Evolutionary conservation across 1,139 yeast genomes (phyloP), one percentile per base, ranked within the genome.

Genomic region (Blastobotrys indianensis): DNA sequence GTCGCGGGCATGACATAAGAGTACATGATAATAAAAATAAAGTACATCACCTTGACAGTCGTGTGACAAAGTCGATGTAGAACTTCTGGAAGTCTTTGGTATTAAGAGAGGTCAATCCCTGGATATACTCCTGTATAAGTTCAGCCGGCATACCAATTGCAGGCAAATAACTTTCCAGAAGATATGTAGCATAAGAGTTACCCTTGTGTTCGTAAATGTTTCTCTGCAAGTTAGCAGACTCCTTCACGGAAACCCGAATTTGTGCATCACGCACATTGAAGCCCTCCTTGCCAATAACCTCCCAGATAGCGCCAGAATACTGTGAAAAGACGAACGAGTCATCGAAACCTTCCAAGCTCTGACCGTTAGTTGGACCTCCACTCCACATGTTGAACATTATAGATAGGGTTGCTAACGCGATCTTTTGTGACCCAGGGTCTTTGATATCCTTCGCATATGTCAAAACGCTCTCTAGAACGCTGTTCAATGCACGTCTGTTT

Each of bases 191-290:
- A 49, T 64, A 67, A 12, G 47, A 53, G 10, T 56, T 52, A 9
- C 68, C 66, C 41, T 61, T 58, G 32, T 56, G 59, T 5, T 66
- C 63, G 59, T 65, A 82, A 53, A 85, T 72, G 3, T 82, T 73
- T 56, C 80, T 83, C 60, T 90, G 76, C 35, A 88, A 69, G 36
- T 77, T 69, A 0, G 94, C 80, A 9, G 87, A 70, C 58, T 92
- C 98, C 51, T 79, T 79, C 2, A 88, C 82, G 39, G 85, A 74
- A 45, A 80, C 71, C 57, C 94, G 76, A 56, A 76, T 78, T 60
- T 85, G 90, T 2, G 95, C 94, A 60, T 88, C 95, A 54, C 79
- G 77, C 44, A 82, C 68, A 58, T 83, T 78, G 55, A 82, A 80
- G 32, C 76, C 75, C 40, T 81, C 78, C 56, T 83, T 82, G 58